Percentiles rank a stretch among this genome's conserved stretches.
These are phyloP conservation scores for Mycena galericulata DNA, from an alignment of 768 basidiomycete genomes.

Conservation along the genomic window DNA sequence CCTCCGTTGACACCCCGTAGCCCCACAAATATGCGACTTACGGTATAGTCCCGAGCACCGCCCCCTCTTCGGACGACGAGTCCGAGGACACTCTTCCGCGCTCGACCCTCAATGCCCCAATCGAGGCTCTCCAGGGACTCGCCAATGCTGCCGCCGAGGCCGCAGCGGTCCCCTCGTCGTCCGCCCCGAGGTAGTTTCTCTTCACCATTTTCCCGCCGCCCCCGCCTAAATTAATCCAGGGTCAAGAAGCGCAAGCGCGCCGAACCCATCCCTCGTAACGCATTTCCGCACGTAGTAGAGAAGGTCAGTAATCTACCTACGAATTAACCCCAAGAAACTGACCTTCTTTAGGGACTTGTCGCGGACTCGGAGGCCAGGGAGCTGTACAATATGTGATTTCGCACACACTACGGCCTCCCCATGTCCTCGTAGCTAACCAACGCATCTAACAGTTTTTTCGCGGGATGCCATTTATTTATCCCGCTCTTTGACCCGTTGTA, in stretches of 20 bases:
- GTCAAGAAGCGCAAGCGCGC: constrained; percentile 88
- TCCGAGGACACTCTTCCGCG: constrained; percentile 91
- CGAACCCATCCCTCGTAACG: constrained; percentile 86
- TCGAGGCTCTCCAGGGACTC: constrained; percentile 92
- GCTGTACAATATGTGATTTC: constrained; percentile 87
- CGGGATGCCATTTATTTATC: constrained; percentile 96
- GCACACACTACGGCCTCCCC: constrained; percentile 41
- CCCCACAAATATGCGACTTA: constrained; percentile 87
- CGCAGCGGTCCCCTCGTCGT: constrained; percentile 79
- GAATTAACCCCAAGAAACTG: constrained; percentile 13
- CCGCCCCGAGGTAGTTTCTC: constrained; percentile 66
- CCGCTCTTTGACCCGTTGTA: constrained; percentile 93
- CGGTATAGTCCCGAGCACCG: constrained; percentile 87
- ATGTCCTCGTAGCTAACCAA: constrained; percentile 51
- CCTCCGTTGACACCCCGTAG: constrained; percentile 33
- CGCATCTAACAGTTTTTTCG: constrained; percentile 80
- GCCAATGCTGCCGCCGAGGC: constrained; percentile 97
- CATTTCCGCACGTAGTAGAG: constrained; percentile 91
- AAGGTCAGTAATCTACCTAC: constrained; percentile 61
- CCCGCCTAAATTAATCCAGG: constrained; percentile 48
- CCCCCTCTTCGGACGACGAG: constrained; percentile 91
- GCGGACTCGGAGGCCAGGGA: constrained; percentile 88
- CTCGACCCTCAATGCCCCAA: constrained; percentile 88
- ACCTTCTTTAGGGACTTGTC: constrained; percentile 76
- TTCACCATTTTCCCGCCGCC: constrained; percentile 16